These are phyloP conservation scores for Agroathelia rolfsii DNA, from an alignment of 1,284 basidiomycete species.

Conservation along the genomic window DNA sequence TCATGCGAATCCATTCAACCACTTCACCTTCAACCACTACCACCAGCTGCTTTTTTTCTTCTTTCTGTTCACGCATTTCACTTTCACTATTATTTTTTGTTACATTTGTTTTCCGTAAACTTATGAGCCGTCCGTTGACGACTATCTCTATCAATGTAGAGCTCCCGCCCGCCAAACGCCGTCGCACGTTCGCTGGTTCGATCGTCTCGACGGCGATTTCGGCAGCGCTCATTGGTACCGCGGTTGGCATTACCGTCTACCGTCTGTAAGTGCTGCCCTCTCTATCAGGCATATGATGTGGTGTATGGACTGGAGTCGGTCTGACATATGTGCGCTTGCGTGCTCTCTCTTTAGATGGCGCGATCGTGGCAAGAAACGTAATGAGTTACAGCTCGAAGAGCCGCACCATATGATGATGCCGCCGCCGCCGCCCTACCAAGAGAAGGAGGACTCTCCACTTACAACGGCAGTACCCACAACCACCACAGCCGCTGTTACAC, in stretches of 20 bases:
- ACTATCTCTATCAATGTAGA: constrained; percentile 37
- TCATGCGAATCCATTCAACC: too few species aligned
- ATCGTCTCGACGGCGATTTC: constrained; percentile 71
- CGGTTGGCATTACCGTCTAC: constrained; percentile 74
- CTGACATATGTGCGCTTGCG: too few species aligned
- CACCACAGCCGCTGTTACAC: not conserved
- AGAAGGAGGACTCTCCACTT: not conserved
- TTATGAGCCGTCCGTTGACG: constrained; percentile 20
- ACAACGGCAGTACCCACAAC: not conserved
- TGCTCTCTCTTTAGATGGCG: constrained; percentile 39
- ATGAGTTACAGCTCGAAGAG: too few species aligned
- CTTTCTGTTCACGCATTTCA: constrained; percentile 5
- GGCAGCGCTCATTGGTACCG: constrained; percentile 72
- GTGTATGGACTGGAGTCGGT: constrained; percentile 4
- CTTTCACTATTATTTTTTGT: constrained; percentile 16
- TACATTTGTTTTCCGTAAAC: constrained; percentile 20
- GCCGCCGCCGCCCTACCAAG: constrained; percentile 8
- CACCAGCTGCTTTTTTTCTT: constrained; percentile 9
- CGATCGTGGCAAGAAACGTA: constrained; percentile 51
- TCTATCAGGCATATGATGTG: constrained; percentile 1
- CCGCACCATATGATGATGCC: constrained; percentile 8
- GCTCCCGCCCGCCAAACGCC: constrained; percentile 45
- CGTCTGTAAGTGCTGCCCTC: constrained; percentile 48
- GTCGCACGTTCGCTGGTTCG: constrained; percentile 63
- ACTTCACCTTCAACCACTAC: too few species aligned